Conservation (phyloP, 2,329 filamentous ascomycete species). For the Paecilomyces formosus region DNA sequence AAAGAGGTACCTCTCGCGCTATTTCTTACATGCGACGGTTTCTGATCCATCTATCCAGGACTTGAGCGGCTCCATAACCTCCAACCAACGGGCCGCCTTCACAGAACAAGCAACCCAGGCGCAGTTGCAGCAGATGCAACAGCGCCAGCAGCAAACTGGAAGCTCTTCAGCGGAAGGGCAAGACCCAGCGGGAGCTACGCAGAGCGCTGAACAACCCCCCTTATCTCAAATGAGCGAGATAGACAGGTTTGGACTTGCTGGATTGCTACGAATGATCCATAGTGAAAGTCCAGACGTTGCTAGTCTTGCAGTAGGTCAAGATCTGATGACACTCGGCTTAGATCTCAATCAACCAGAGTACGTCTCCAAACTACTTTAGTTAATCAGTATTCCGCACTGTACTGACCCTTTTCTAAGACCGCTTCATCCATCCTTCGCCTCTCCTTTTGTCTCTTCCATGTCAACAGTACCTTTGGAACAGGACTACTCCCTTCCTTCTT, state of each 20-base stretch:
- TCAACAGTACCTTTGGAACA: constrained; percentile 54
- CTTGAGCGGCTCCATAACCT: constrained; percentile 1
- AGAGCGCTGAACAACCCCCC: constrained; percentile 31
- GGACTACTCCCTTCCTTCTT: constrained; percentile 55
- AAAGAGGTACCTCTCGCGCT: constrained; percentile 27
- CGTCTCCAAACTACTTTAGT: constrained; percentile 17
- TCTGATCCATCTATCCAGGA: background rate
- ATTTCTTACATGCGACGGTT: constrained; percentile 4
- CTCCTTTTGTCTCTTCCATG: constrained; percentile 52
- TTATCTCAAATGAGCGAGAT: constrained; percentile 52
- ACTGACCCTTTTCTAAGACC: constrained; percentile 39
- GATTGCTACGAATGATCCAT: constrained; percentile 51
- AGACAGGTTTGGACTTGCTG: constrained; percentile 54
- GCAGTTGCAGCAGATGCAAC: constrained; percentile 21
- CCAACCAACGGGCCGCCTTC: constrained; percentile 24
- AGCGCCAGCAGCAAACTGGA: constrained; percentile 24
- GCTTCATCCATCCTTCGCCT: constrained; percentile 56
- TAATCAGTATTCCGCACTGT: background rate
- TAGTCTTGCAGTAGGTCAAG: constrained; percentile 55
- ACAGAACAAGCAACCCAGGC: constrained; percentile 23
- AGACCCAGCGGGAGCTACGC: constrained; percentile 23
- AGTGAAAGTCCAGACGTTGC: constrained; percentile 46
- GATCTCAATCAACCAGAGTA: constrained; percentile 58
- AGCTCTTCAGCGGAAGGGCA: constrained; percentile 22
- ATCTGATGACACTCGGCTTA: constrained; percentile 56